Base-by-base conservation (phyloP, 352 stramenopile species). In the Pythium dissotocum region DNA sequence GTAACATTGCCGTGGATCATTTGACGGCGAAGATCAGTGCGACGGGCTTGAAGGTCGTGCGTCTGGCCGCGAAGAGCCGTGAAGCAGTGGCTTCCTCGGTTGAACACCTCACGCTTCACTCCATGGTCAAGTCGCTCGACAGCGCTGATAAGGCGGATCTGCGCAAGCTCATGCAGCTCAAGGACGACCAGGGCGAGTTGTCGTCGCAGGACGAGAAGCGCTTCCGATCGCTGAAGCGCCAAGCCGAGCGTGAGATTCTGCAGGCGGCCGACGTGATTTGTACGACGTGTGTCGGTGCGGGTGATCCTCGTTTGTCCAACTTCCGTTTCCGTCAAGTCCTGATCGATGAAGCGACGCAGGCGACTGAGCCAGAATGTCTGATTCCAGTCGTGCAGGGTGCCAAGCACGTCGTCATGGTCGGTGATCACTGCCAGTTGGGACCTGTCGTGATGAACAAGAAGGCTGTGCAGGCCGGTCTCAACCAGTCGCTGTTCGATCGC, bases 301-400 rank as follows among this genome's bases (percentile, higher is more conserved):
- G 97, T 16, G 98, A 99, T 71, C 94, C 95, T 8, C 93, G 98
- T n/a, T 72, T 99, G 8, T 96, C 96, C 54, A 99, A 99, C 71
- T 99, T 99, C 73, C 89, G 95, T 30, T 99, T 99, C 78, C 89
- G 95, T 58, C 97, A 99, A 75, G 98, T 99, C 16, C 76, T 99
- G 28, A 99, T 99, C 76, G 98, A 99, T 76, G 98, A 99, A 88
- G 97, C 98, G 9, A 99, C 98, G 1, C 98, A 99, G 75, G 98
- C 98, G 16, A 99, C 98, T 24, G 98, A 99, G 76, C 96, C 98
- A 2, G 98, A 99, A 75, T 98, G 90, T 63, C 77, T 99, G 59
- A 99, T 99, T 76, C 98, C 98, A 0, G 98, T 99, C 78, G 97
- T 99, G 5, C 91, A 98, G 73, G 98, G 98, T 59, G 96, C 94